Base-by-base conservation (phyloP, 805 yeast genomes). In the Ogataea trehaloabstinens region DNA sequence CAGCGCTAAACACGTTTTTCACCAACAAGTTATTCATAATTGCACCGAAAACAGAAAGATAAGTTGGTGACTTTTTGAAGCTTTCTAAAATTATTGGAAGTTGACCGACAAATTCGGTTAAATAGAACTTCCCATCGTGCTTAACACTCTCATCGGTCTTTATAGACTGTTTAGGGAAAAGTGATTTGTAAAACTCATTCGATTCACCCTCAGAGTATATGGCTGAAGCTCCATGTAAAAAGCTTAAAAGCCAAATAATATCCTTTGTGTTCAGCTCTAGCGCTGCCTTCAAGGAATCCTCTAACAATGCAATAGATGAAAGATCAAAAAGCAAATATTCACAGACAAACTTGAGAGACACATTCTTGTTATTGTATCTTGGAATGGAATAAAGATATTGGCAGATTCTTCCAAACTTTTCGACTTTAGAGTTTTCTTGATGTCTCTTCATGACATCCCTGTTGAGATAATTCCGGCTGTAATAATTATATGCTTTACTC, bases 271-370 rank as follows among this genome's bases (percentile, higher is more conserved):
- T 42, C 18, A 60, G 41, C 40, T 58, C 64, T 7, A 60, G 28
- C 3, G 29, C 11, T 1, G 48, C 19, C 22, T 51, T 60, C 17
- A 78, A 44, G 5, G 58, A 58, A 1, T 56, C 52, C 28, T 62
- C 64, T 19, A 66, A 40, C 1, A 42, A 31, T 0, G 49, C 36
- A 16, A 66, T 40, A 1, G 73, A 56, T 0, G 76, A 66, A 2
- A 66, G 32, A 49, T 78, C 86, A 31, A 66, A 62, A 15, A 71
- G 48, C 4, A 71, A 51, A 45, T 70, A 75, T 2, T 64, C 58
- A 1, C 71, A 44, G 10, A 76, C 49, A 15, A 61, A 47, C 34
- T 68, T 71, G 55, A 78, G 68, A 48, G 34, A 52, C 35, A 34
- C 45, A 52, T 38, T 55, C n/a, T 44, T 43, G 13, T 40, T 49